phyloP scores from a whole-genome alignment of 352 stramenopile species.

The Phytophthora aleatoria region DNA sequence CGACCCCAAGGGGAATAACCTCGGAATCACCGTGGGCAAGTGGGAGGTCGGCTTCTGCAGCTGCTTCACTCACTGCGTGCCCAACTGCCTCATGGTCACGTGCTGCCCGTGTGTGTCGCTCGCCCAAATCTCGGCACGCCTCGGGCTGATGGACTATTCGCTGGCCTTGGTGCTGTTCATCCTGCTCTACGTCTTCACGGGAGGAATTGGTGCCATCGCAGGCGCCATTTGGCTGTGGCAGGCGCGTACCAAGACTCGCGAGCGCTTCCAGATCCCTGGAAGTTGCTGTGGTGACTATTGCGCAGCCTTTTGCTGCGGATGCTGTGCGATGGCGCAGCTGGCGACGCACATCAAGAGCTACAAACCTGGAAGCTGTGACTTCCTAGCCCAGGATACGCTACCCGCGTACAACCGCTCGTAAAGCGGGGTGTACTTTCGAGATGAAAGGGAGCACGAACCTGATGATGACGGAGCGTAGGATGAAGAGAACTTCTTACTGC shows the following conservation, averaged over 20 bases:
- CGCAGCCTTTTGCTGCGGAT: conserved; percentile 43
- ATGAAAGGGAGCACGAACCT: neutral
- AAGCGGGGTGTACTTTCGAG: neutral
- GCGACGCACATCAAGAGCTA: conserved; percentile 67
- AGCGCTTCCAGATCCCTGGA: conserved; percentile 49
- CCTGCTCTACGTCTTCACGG: neutral
- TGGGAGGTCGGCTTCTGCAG: conserved; percentile 41
- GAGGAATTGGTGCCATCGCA: neutral
- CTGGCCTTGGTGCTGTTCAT: conserved; percentile 2
- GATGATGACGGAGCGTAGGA: neutral
- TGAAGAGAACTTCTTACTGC: neutral
- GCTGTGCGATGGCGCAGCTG: conserved; percentile 54
- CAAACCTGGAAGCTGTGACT: conserved; percentile 45
- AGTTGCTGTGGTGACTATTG: conserved; percentile 36
- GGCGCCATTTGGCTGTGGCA: conserved; percentile 1
- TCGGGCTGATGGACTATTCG: conserved; percentile 34
- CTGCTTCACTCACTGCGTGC: conserved; percentile 46
- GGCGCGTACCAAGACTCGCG: conserved; percentile 29
- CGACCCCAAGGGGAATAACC: conserved; percentile 17
- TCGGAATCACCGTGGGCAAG: conserved; percentile 25
- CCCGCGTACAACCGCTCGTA: conserved; percentile 36
- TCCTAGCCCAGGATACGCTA: conserved; percentile 34
- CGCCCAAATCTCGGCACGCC: conserved; percentile 46
- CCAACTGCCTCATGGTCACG: conserved; percentile 59
- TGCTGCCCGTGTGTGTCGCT: conserved; percentile 59